phyloP scores from a whole-genome alignment of 768 basidiomycete species.

The Naematelia aurantialba region DNA sequence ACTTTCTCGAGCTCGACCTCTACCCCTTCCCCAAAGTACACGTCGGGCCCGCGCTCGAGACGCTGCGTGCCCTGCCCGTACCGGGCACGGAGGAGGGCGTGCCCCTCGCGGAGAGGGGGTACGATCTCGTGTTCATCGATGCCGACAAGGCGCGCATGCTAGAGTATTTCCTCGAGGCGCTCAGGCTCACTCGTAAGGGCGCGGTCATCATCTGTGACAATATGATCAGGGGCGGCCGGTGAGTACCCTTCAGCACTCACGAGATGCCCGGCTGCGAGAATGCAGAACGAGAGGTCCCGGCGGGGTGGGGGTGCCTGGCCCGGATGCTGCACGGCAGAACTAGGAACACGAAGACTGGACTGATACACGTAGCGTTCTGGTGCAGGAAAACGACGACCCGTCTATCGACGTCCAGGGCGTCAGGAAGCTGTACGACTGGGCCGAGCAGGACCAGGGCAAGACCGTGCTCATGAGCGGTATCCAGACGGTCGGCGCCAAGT shows the following conservation, averaged over 20 bases:
- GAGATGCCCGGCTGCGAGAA: neutral
- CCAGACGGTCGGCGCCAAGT: constrained; percentile 42
- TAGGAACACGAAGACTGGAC: too few species aligned
- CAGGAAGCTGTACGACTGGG: constrained; percentile 40
- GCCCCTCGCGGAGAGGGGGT: constrained; percentile 42
- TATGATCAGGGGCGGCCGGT: constrained; percentile 36
- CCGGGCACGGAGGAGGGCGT: constrained; percentile 19
- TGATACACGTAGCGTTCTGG: constrained; percentile 21
- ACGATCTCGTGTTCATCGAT: constrained; percentile 70
- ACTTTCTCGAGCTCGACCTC: constrained; percentile 59
- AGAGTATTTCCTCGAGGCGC: constrained; percentile 61
- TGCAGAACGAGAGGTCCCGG: neutral
- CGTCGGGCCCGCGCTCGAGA: constrained; percentile 51
- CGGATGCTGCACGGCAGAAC: too few species aligned
- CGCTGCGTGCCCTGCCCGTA: constrained; percentile 11
- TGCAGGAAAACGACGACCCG: constrained; percentile 16
- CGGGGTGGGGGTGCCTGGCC: too few species aligned
- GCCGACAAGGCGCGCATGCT: constrained; percentile 63
- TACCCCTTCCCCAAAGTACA: constrained; percentile 56
- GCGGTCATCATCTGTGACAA: constrained; percentile 57
- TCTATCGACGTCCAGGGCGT: constrained; percentile 24
- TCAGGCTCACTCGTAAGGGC: constrained; percentile 60
- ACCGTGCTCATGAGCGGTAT: constrained; percentile 35
- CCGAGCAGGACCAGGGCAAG: constrained; percentile 36
- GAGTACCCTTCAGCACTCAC: too few species aligned